These are phyloP conservation scores for Peronospora belbahrii DNA, from an alignment of 352 stramenopile genomes.

Conservation along the genomic window DNA sequence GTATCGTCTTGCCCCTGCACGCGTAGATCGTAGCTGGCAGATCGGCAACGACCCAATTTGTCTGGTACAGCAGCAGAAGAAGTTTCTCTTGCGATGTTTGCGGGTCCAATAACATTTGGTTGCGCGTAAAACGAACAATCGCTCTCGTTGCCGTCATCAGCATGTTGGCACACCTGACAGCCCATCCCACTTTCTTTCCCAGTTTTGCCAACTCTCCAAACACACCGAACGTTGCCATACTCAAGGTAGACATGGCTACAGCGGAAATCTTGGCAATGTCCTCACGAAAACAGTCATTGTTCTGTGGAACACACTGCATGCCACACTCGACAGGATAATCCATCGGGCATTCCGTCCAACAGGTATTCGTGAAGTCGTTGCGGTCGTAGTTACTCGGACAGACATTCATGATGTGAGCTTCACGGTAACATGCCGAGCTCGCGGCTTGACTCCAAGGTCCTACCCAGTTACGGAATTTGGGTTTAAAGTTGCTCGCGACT, in stretches of 20 bases:
- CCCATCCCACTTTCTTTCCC: conserved; percentile 32
- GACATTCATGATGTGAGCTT: conserved; percentile 29
- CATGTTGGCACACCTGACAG: conserved; percentile 45
- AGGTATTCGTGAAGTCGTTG: conserved; percentile 26
- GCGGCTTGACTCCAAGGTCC: conserved; percentile 18
- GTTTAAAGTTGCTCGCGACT: neutral
- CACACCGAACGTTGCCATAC: conserved; percentile 40
- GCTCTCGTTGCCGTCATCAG: conserved; percentile 6
- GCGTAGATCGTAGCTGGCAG: conserved; percentile 42
- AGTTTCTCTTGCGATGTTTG: conserved; percentile 49
- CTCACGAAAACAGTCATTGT: conserved; percentile 45
- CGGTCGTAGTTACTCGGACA: conserved; percentile 40
- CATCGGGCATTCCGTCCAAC: conserved; percentile 64
- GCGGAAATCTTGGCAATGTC: conserved; percentile 43
- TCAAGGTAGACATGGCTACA: conserved; percentile 45
- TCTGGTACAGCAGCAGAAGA: conserved; percentile 38
- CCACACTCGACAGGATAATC: conserved; percentile 67
- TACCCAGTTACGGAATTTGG: conserved; percentile 18
- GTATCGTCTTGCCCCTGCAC: conserved; percentile 35
- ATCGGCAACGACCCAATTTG: conserved; percentile 47
- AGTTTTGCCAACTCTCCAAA: conserved; percentile 39
- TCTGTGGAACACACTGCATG: conserved; percentile 63
- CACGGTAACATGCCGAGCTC: conserved; percentile 48
- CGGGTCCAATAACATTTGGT: conserved; percentile 26
- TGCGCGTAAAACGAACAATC: conserved; percentile 34